Conservation (phyloP, 441 rosid species). For the Adansonia grandidieri region DNA sequence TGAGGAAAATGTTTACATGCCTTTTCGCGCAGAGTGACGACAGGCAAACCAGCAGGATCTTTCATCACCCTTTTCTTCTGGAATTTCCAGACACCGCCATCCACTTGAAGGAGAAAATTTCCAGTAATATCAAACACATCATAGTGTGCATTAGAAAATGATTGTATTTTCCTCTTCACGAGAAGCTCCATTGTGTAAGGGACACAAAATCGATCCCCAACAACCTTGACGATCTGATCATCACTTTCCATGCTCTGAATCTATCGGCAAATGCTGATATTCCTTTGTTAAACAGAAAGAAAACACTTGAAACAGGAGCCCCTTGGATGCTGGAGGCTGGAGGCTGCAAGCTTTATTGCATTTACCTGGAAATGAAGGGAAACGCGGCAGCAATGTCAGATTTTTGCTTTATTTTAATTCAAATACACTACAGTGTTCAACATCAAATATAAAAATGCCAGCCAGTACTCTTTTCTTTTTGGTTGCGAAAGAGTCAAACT, state of each 20-base stretch:
- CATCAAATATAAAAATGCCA: not conserved
- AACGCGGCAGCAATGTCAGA: conserved; percentile 6
- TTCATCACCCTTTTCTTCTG: conserved; percentile 56
- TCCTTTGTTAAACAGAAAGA: not conserved
- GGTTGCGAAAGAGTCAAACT: not conserved
- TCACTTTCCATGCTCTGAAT: not conserved
- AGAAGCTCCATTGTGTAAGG: conserved; percentile 63
- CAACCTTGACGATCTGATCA: conserved; percentile 50
- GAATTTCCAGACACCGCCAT: conserved; percentile 67
- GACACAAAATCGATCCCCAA: conserved; percentile 65
- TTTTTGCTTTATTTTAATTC: not conserved
- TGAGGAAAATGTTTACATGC: conserved; percentile 30
- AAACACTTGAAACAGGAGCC: not conserved
- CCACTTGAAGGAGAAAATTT: conserved; percentile 62
- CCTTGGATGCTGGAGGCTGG: not conserved
- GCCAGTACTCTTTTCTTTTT: not conserved
- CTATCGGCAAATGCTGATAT: not conserved
- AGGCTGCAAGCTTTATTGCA: not conserved
- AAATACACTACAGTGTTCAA: not conserved
- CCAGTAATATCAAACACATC: conserved; percentile 59
- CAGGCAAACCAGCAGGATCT: conserved; percentile 69
- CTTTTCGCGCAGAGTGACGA: conserved; percentile 65
- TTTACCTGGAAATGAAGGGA: conserved; percentile 17
- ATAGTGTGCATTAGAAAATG: conserved; percentile 47
- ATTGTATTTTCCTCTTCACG: conserved; percentile 61